Base-by-base conservation (phyloP, 2,329 filamentous ascomycete genomes). In the Claviceps sorghi region DNA sequence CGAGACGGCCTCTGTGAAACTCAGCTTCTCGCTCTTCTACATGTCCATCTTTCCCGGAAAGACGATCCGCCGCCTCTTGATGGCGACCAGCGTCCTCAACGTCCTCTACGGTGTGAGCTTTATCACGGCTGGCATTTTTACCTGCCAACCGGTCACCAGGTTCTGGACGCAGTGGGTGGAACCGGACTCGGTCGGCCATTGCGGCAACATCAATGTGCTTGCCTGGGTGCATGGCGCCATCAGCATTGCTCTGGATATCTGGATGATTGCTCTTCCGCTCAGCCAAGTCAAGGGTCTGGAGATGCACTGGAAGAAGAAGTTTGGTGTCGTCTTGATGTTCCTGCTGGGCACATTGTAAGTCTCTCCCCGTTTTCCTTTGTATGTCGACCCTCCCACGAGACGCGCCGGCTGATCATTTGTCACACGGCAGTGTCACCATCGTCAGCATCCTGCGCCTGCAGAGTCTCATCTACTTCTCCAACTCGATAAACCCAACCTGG, bases 251-350 rank as follows among this genome's bases (percentile, higher is more conserved):
- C 63, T 75, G 43, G 76, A 79, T 54, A 1, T 75, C 2, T 69
- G 69, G 64, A 72, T 78, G 57, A 65, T 78, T 30, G 65, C 64
- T 1, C 60, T 79, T 1, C 74, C 76, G 1, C 61, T 75, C 8
- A 65, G 65, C 7, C 65, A 70, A 41, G 55, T 76, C 13, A 53
- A 61, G 11, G 52, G 61, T 0, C 61, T 75, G 11, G 61, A 66
- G 2, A 55, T 75, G 32, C 64, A 67, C 50, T 68, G 64, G 60
- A 70, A 68, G 58, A 73, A 72, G 60, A 75, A 72, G 60, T 40
- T 69, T 19, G 63, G 68, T 42, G 66, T 74, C 5, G 55, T 64
- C 7, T 53, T 72, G 52, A 74, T 75, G 71, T 74, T 76, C 52
- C 64, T 65, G 21, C 64, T 74, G 38, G 72, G 72, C 2, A 59